phyloP scores from a whole-genome alignment of 768 basidiomycete genomes.

The Kwoniella dejecticola region DNA sequence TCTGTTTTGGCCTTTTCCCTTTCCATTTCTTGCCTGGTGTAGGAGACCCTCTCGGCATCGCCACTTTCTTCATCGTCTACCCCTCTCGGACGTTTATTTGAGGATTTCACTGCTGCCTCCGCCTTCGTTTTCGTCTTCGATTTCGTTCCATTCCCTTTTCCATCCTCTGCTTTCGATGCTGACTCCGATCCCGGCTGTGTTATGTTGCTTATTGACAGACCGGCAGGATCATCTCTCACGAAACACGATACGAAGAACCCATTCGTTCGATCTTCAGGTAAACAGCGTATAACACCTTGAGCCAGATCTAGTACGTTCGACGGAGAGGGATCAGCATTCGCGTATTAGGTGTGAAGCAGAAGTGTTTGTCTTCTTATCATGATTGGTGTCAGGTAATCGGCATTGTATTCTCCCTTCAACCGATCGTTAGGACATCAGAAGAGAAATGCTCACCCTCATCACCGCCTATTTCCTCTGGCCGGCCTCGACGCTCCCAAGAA shows the following conservation, averaged over 20 bases:
- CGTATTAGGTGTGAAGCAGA: no score
- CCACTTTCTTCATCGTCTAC: no score
- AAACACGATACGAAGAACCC: constrained; percentile 99
- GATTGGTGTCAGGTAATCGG: no score
- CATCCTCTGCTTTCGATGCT: not conserved
- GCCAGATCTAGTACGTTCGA: constrained; percentile 59
- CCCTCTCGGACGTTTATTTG: not conserved
- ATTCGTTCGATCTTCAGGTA: constrained; percentile 76
- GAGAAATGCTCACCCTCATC: constrained; percentile 58
- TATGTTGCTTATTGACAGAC: not conserved
- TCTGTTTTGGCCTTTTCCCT: not conserved
- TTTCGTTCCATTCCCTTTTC: not conserved
- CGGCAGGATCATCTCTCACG: constrained; percentile 53
- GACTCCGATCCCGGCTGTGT: not conserved
- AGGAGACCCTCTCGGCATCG: no score
- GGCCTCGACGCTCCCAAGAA: constrained; percentile 77
- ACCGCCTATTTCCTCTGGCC: constrained; percentile 65
- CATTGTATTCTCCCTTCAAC: no score
- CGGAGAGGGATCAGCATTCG: not conserved
- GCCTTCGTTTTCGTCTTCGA: constrained; percentile 10
- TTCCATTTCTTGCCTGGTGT: not conserved
- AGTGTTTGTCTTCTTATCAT: no score
- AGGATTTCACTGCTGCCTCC: not conserved
- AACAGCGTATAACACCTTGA: constrained; percentile 52
- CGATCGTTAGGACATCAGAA: no score